These are phyloP conservation scores for Melaleuca quinquenervia DNA, from an alignment of 345 rosid genomes.

Conservation along the genomic window DNA sequence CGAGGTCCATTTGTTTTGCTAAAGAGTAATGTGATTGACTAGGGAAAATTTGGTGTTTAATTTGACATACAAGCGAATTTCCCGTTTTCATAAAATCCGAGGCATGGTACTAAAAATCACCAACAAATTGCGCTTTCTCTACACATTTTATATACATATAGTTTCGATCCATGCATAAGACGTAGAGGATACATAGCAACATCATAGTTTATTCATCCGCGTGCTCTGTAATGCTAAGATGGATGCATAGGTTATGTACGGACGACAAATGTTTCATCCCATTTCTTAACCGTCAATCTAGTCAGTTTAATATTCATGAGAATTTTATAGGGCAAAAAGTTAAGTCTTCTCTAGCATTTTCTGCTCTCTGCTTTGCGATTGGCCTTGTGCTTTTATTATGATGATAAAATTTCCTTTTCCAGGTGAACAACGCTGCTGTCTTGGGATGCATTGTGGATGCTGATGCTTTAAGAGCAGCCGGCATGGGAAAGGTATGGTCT, in stretches of 20 bases:
- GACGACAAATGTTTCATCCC: neutral
- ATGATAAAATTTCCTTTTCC: neutral
- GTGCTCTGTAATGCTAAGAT: neutral
- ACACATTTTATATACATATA: neutral
- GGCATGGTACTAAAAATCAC: neutral
- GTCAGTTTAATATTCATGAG: neutral
- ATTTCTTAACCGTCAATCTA: neutral
- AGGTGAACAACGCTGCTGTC: constrained; percentile 17
- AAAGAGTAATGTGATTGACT: neutral
- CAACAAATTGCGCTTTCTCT: neutral
- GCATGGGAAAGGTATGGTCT: constrained; percentile 1
- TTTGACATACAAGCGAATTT: neutral
- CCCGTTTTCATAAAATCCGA: neutral
- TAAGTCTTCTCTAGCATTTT: neutral
- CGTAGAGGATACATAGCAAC: neutral
- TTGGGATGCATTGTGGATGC: neutral
- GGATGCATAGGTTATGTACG: neutral
- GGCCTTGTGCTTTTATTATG: neutral
- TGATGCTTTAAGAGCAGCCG: constrained; percentile 1
- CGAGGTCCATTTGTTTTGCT: neutral
- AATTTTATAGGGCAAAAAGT: neutral
- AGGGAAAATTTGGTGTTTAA: neutral
- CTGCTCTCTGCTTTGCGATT: neutral
- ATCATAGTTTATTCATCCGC: neutral
- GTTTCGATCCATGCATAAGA: neutral